Conservation (phyloP, 495 filamentous ascomycete species). For the Jackrogersella minutella region DNA sequence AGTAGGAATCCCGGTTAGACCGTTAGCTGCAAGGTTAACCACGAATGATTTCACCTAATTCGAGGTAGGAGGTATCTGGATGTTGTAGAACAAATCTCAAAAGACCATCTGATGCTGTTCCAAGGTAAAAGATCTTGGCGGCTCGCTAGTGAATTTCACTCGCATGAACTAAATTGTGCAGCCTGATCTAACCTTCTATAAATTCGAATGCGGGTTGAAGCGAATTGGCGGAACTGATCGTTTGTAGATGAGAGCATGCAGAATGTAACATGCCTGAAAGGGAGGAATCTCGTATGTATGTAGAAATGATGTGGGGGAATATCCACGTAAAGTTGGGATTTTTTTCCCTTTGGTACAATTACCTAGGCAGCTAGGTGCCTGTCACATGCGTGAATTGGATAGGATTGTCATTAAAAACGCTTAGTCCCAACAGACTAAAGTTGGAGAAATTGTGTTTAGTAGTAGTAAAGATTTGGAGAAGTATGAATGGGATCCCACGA, state of each 20-base stretch:
- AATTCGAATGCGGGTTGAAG: conserved; percentile 14
- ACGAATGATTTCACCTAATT: conserved; percentile 16
- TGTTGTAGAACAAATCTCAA: conserved; percentile 1
- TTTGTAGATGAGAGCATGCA: background rate
- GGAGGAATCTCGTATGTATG: background rate
- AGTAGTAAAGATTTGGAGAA: too few relatives aligned
- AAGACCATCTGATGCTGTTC: conserved; percentile 5
- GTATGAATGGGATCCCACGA: background rate
- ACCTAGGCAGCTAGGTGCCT: background rate
- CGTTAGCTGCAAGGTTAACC: conserved; percentile 23
- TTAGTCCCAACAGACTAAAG: too few relatives aligned
- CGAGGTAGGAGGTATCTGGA: too few relatives aligned
- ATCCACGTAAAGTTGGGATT: conserved; percentile 6
- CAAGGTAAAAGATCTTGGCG: conserved; percentile 12
- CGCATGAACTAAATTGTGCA: conserved; percentile 20
- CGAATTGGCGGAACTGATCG: conserved; percentile 15
- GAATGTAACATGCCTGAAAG: conserved; percentile 6
- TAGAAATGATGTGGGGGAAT: conserved; percentile 8
- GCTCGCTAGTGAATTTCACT: conserved; percentile 27
- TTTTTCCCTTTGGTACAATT: conserved; percentile 11
- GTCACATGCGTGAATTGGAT: conserved; percentile 9
- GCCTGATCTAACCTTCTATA: conserved; percentile 8
- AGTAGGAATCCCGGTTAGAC: conserved; percentile 7
- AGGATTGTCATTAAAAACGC: too few relatives aligned
- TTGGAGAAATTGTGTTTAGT: too few relatives aligned